Conservation (phyloP, 805 yeast genomes). For the Yamadazyma ubonensis region DNA sequence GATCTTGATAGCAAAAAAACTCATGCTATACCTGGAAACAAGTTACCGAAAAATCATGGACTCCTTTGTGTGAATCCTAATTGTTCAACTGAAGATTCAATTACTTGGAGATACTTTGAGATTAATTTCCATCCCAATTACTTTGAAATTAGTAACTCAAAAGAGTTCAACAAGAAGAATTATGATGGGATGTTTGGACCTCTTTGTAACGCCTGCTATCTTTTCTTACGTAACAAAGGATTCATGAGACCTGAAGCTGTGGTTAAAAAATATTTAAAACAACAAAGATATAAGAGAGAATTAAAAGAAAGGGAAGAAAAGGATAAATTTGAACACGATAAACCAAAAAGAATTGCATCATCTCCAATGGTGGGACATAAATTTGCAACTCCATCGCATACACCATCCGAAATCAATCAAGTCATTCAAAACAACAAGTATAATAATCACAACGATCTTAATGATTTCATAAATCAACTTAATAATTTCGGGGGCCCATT, state of each 20-base stretch:
- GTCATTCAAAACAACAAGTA: constrained; percentile 28
- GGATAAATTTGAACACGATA: constrained; percentile 2
- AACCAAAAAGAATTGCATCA: too few species aligned
- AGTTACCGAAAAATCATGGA: constrained; percentile 40
- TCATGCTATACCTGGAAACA: constrained; percentile 39
- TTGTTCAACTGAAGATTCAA: constrained; percentile 38
- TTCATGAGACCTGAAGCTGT: constrained; percentile 48
- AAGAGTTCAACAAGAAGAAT: constrained; percentile 37
- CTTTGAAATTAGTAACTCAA: constrained; percentile 37
- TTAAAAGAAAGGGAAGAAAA: constrained; percentile 29
- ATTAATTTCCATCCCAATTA: constrained; percentile 38
- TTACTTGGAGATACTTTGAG: constrained; percentile 46
- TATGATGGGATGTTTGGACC: constrained; percentile 50
- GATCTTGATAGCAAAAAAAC: constrained; percentile 44
- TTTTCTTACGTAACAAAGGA: constrained; percentile 42
- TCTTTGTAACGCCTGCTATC: constrained; percentile 45
- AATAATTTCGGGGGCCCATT: constrained; percentile 45
- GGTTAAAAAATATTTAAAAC: constrained; percentile 45
- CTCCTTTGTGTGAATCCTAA: constrained; percentile 40
- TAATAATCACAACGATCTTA: constrained; percentile 33
- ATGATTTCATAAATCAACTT: constrained; percentile 42
- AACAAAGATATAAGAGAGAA: constrained; percentile 41
- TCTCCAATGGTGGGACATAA: constrained; percentile 27
- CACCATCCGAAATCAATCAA: constrained; percentile 38
- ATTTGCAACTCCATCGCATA: constrained; percentile 41